These are phyloP conservation scores for Penicillium corylophilum DNA, from an alignment of 2,329 filamentous ascomycete genomes.

Conservation along the genomic window DNA sequence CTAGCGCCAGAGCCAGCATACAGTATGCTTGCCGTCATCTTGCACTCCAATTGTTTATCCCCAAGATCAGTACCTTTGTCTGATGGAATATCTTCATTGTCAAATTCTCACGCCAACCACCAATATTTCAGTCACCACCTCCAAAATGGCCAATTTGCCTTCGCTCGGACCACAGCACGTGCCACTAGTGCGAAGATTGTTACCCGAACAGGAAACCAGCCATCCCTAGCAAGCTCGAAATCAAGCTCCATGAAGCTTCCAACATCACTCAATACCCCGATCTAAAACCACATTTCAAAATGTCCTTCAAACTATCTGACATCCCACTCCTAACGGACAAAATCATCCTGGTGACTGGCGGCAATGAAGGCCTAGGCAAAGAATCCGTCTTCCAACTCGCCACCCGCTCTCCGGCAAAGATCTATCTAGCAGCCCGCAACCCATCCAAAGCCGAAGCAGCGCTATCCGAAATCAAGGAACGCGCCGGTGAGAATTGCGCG, in stretches of 20 bases:
- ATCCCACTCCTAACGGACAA: not conserved
- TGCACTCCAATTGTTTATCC: too few species aligned
- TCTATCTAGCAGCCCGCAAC: constrained; percentile 3
- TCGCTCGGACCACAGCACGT: not conserved
- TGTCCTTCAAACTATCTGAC: not conserved
- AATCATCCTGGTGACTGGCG: not conserved
- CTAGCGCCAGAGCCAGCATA: not conserved
- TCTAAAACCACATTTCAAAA: not conserved
- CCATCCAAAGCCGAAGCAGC: constrained; percentile 8
- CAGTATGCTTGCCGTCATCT: too few species aligned
- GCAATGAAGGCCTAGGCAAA: not conserved
- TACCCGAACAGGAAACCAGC: not conserved
- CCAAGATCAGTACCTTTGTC: not conserved
- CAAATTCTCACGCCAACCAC: not conserved
- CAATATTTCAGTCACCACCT: not conserved
- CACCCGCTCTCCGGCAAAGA: not conserved
- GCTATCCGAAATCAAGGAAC: constrained; percentile 1
- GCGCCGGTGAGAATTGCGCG: not conserved
- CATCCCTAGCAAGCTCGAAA: not conserved
- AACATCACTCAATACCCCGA: not conserved
- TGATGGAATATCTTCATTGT: not conserved
- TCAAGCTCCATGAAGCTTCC: not conserved
- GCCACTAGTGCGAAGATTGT: not conserved
- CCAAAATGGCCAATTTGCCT: not conserved
- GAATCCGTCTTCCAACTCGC: not conserved